phyloP scores from a whole-genome alignment of 2,329 filamentous ascomycete species.

The Phaeomoniella chlamydospora region DNA sequence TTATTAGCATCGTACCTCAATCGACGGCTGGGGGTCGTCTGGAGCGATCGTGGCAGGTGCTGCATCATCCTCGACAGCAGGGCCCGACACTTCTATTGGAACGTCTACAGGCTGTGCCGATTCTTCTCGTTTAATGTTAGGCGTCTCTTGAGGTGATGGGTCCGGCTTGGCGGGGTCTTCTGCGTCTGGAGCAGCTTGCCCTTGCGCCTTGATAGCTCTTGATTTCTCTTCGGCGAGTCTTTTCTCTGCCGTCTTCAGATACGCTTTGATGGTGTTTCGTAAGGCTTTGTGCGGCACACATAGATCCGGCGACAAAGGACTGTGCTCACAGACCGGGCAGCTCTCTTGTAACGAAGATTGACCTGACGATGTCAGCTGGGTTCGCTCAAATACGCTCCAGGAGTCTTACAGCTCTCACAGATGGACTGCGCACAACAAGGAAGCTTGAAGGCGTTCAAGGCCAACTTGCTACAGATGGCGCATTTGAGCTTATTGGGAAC shows the following conservation, averaged over 20 bases:
- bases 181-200: conserved; percentile 16
- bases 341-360: conserved; percentile 61
- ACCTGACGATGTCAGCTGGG: conserved; percentile 32
- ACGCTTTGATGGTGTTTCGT: conserved; percentile 84
- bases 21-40: conserved; percentile 21
- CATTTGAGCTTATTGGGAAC: conserved; percentile 95
- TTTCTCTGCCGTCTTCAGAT: conserved; percentile 80
- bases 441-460: conserved; percentile 77
- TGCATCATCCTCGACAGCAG: neutral
- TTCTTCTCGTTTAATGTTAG: neutral
- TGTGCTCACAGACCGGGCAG: conserved; percentile 83
- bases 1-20: conserved; percentile 21
- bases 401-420: conserved; percentile 71
- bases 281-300: conserved; percentile 82
- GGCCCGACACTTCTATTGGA: neutral
- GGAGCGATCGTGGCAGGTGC: neutral
- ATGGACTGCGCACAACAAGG: conserved; percentile 94
- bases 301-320: conserved; percentile 69
- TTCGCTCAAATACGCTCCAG: conserved; percentile 1
- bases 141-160: conserved; percentile 6
- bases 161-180: conserved; percentile 12
- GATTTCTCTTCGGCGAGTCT: conserved; percentile 56
- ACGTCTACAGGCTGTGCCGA: conserved; percentile 1
- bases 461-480: conserved; percentile 81
- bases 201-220: conserved; percentile 16